These are phyloP conservation scores for Schizosaccharomyces pombe DNA, from an alignment of 805 yeast species.

Conservation along the genomic window ASM294v3 CU329670.1:4264001-4264500, in stretches of 20 bases:
- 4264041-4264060: conserved; percentile 65
- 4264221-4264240: conserved; percentile 83
- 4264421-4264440: conserved; percentile 69
- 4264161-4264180: conserved; percentile 3
- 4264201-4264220: conserved; percentile 31
- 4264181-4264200: not conserved
- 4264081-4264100: conserved; percentile 58
- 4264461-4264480: conserved; percentile 57
- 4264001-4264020: too few species aligned
- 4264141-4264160: conserved; percentile 34
- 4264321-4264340: conserved; percentile 26
- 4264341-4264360: not conserved
- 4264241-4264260: conserved; percentile 89
- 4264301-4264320: conserved; percentile 50
- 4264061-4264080: conserved; percentile 90
- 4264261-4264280: conserved; percentile 64
- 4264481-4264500: conserved; percentile 26
- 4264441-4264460: conserved; percentile 54
- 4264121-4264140: conserved; percentile 39
- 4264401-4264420: conserved; percentile 79
- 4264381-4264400: conserved; percentile 36
- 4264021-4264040: conserved; percentile 10
- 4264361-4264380: not conserved
- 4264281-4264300: conserved; percentile 84
- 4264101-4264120: conserved; percentile 39